phyloP scores from a whole-genome alignment of 345 rosid species.

The thale cress (Arabidopsis thaliana) region TAIR10.1 NC_003070.9:24011501-24012000 shows the following conservation, averaged over 20 bases:
- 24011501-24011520: background rate
- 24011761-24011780: slow-evolving; percentile 33
- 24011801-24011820: background rate
- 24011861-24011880: too few species aligned
- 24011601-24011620: too few species aligned
- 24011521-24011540: background rate
- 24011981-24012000: too few species aligned
- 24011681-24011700: slow-evolving; percentile 47
- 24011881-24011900: too few species aligned
- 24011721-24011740: slow-evolving; percentile 33
- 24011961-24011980: too few species aligned
- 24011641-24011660: background rate
- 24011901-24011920: too few species aligned
- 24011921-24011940: too few species aligned
- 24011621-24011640: background rate
- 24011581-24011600: background rate
- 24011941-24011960: too few species aligned
- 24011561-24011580: too few species aligned
- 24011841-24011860: too few species aligned
- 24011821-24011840: background rate
- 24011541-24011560: background rate
- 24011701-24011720: slow-evolving; percentile 25
- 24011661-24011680: slow-evolving; percentile 22
- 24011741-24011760: slow-evolving; percentile 30
- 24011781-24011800: slow-evolving; percentile 15